These are phyloP conservation scores for Paecilomyces dactylethromorphus DNA, from an alignment of 2,329 filamentous ascomycete genomes.

Conservation along the genomic window DNA sequence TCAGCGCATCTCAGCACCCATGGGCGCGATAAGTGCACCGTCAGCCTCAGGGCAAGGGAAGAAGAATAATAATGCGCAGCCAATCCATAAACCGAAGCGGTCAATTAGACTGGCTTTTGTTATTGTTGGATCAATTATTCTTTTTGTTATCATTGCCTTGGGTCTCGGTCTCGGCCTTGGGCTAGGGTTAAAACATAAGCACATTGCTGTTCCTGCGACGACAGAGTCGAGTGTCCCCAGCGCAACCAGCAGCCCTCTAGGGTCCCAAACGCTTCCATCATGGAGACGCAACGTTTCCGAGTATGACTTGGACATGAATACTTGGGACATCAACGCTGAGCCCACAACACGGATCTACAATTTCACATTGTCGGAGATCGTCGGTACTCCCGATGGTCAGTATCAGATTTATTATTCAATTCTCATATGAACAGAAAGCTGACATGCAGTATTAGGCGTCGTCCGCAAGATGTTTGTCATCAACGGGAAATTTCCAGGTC, in stretches of 20 bases:
- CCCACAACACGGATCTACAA: slow-evolving; percentile 13
- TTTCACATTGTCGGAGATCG: slow-evolving; percentile 11
- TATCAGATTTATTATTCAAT: not conserved
- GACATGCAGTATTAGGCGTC: slow-evolving; percentile 2
- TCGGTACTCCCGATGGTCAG: slow-evolving; percentile 13
- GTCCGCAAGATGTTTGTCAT: slow-evolving; percentile 13
- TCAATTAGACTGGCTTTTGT: not conserved
- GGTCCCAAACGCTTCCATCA: slow-evolving; percentile 1
- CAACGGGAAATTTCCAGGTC: slow-evolving; percentile 18
- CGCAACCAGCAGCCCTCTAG: not conserved
- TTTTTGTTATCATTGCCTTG: slow-evolving; percentile 7
- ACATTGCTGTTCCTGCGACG: not conserved
- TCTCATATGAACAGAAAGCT: not conserved
- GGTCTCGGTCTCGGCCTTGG: slow-evolving; percentile 12
- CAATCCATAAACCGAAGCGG: not conserved
- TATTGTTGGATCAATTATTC: not conserved
- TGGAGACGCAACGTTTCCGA: slow-evolving; percentile 9
- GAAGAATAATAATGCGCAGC: not conserved
- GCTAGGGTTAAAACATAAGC: slow-evolving; percentile 11
- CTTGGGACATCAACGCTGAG: slow-evolving; percentile 13
- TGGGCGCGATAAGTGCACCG: not conserved
- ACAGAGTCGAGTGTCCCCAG: not conserved
- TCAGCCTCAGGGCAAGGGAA: not conserved
- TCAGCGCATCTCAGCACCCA: not conserved
- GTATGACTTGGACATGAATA: slow-evolving; percentile 10